Evolutionary conservation across 352 stramenopile genomes (phyloP).

Genomic region (Pythium angustatum): DNA sequence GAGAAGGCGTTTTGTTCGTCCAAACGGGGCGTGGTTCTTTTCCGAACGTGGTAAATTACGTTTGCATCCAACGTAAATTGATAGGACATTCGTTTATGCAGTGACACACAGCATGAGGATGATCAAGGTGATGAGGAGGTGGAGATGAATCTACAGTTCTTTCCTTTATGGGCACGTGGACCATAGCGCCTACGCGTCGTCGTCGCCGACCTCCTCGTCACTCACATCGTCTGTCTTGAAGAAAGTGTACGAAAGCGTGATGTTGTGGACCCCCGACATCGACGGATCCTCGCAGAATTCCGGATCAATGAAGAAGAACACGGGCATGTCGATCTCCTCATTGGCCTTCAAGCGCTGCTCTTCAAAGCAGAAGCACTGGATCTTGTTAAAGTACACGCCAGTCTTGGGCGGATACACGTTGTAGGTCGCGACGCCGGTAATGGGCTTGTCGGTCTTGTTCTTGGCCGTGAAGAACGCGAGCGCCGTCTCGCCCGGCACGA

Average conservation of each 20-base stretch:
- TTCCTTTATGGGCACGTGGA: neutral
- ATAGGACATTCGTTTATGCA: slow-evolving; percentile 4
- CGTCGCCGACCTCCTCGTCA: slow-evolving; percentile 84
- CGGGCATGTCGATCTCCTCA: slow-evolving; percentile 99
- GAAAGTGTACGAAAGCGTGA: slow-evolving; percentile 98
- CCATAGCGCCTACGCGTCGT: slow-evolving; percentile 43
- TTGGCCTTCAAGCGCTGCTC: slow-evolving; percentile 96
- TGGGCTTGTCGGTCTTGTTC: slow-evolving; percentile 96
- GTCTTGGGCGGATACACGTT: slow-evolving; percentile 98
- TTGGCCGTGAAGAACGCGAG: slow-evolving; percentile 98
- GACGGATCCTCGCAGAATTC: slow-evolving; percentile 97
- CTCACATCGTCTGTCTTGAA: slow-evolving; percentile 96
- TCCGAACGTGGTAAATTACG: too few relatives aligned
- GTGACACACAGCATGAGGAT: neutral
- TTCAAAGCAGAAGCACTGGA: slow-evolving; percentile 99
- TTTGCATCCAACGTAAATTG: too few relatives aligned
- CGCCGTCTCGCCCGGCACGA: slow-evolving; percentile 97
- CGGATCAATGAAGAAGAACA: slow-evolving; percentile 99
- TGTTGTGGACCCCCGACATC: slow-evolving; percentile 96
- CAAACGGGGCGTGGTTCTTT: too few relatives aligned
- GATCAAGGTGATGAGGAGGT: neutral
- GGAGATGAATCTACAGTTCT: too few relatives aligned
- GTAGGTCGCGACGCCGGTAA: slow-evolving; percentile 99
- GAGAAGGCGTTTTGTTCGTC: too few relatives aligned
- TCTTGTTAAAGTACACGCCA: slow-evolving; percentile 99